Conservation (phyloP, 345 rosid genomes). For the Rhodamnia argentea region DNA sequence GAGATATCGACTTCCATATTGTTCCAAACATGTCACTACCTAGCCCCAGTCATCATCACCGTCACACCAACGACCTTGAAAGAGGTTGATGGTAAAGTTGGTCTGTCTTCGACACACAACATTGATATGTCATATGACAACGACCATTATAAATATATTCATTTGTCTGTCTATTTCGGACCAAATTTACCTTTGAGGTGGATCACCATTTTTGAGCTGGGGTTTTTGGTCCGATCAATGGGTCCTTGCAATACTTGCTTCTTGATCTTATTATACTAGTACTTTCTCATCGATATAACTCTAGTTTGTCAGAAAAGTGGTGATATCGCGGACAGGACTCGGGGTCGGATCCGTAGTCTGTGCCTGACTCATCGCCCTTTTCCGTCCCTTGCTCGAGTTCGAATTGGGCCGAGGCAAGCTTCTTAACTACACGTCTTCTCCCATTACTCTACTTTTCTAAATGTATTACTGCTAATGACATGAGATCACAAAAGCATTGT, state of each 20-base stretch:
- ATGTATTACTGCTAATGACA: not conserved
- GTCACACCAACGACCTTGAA: not conserved
- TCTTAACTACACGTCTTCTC: not conserved
- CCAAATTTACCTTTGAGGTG: not conserved
- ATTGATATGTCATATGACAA: not conserved
- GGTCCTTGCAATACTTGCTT: not conserved
- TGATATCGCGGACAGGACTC: not conserved
- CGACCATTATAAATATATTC: not conserved
- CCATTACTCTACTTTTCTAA: not conserved
- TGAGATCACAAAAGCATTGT: not conserved
- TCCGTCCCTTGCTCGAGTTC: not conserved
- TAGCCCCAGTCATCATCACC: not conserved
- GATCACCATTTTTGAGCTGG: not conserved
- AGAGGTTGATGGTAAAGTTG: not conserved
- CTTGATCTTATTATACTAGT: not conserved
- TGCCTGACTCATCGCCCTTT: not conserved
- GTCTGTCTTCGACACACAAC: fast-evolving
- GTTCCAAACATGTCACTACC: fast-evolving
- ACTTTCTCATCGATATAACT: not conserved
- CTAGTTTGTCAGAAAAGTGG: not conserved
- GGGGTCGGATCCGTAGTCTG: not conserved
- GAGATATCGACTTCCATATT: not conserved
- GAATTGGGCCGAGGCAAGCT: fast-evolving
- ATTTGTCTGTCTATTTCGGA: not conserved
- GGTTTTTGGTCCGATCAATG: not conserved